These are phyloP conservation scores for Turritis glabra DNA, from an alignment of 345 rosid genomes.

Conservation along the genomic window DNA sequence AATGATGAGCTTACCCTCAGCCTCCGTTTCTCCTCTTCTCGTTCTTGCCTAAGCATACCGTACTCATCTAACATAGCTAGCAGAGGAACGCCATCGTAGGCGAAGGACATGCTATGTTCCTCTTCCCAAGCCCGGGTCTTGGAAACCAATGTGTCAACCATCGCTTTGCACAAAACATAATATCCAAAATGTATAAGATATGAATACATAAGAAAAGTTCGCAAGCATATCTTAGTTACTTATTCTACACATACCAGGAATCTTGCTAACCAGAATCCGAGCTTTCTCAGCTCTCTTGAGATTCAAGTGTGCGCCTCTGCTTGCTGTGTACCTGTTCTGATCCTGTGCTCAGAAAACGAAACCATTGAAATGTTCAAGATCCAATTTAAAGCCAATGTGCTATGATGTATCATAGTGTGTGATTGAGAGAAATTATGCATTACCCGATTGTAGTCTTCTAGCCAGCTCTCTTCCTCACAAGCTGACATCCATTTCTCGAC, in stretches of 20 bases:
- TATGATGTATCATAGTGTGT: conserved; percentile 4
- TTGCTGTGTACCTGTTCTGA: conserved; percentile 92
- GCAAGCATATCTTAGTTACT: neutral
- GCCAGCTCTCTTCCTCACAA: conserved; percentile 99
- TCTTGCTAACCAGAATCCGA: conserved; percentile 87
- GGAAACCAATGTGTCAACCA: conserved; percentile 86
- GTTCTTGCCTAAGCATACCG: conserved; percentile 95
- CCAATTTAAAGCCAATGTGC: neutral
- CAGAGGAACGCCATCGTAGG: conserved; percentile 94
- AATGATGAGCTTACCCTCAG: conserved; percentile 54
- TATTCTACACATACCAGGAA: conserved; percentile 67
- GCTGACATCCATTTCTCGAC: conserved; percentile 99
- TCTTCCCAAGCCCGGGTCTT: conserved; percentile 96
- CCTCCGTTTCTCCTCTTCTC: conserved; percentile 95
- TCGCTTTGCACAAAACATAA: conserved; percentile 44
- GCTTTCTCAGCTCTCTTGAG: conserved; percentile 99
- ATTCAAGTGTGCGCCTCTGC: conserved; percentile 97
- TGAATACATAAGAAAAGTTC: neutral
- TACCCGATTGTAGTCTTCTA: conserved; percentile 96
- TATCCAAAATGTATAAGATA: conserved; percentile 9
- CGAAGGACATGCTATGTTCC: conserved; percentile 64
- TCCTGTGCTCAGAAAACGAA: conserved; percentile 58
- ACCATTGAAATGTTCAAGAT: conserved; percentile 9
- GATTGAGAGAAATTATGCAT: neutral
- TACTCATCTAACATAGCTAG: conserved; percentile 98